Conservation (phyloP, 108 stramenopile genomes). For the Pseudonitzschia pungens region DNA sequence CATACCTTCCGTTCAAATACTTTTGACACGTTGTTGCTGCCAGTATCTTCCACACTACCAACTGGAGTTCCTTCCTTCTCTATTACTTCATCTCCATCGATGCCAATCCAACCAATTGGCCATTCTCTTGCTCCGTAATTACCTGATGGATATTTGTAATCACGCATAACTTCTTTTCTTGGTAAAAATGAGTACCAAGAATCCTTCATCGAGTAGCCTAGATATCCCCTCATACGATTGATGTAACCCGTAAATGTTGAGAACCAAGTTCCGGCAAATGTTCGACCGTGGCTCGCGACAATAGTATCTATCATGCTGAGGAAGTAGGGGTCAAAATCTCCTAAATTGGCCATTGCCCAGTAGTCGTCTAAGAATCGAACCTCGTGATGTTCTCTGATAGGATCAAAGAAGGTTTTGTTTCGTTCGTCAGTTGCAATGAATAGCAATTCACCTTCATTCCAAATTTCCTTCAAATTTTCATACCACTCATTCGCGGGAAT, state of each 20-base stretch:
- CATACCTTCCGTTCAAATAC: constrained; percentile 15
- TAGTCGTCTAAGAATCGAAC: constrained; percentile 76
- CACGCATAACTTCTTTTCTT: constrained; percentile 55
- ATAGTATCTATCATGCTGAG: constrained; percentile 88
- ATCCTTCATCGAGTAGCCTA: constrained; percentile 60
- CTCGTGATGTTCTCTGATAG: constrained; percentile 60
- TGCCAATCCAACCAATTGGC: constrained; percentile 72
- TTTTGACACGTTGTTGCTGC: constrained; percentile 11
- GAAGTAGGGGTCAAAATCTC: constrained; percentile 53
- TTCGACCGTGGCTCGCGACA: constrained; percentile 69
- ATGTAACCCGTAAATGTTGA: constrained; percentile 88
- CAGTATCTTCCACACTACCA: constrained; percentile 14
- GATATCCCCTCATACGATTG: constrained; percentile 80
- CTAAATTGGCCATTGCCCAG: constrained; percentile 45
- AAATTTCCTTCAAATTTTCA: constrained; percentile 60
- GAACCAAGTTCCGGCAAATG: constrained; percentile 90
- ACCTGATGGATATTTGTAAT: constrained; percentile 48
- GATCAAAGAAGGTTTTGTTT: constrained; percentile 80
- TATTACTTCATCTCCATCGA: constrained; percentile 71
- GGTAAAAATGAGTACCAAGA: constrained; percentile 58
- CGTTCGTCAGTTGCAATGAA: constrained; percentile 84
- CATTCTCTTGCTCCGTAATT: constrained; percentile 62
- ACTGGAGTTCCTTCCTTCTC: constrained; percentile 47
- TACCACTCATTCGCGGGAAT: constrained; percentile 65
- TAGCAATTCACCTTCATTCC: constrained; percentile 48